Evolutionary conservation across 2,329 filamentous ascomycete genomes (phyloP).

Genomic region (Pyrenophora graminea): DNA sequence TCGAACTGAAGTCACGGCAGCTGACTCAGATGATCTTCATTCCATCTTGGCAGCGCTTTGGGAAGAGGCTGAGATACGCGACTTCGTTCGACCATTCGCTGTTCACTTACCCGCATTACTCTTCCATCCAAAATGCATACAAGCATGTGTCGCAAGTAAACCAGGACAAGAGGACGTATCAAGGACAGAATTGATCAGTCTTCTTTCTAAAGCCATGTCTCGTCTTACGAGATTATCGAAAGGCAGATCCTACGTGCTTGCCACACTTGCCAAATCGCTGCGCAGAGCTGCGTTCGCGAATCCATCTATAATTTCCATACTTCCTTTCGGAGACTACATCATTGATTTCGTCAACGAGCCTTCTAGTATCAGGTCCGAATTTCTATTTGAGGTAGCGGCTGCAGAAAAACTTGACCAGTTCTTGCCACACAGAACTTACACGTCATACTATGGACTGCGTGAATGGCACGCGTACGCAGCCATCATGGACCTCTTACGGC

Average conservation of each 20-base stretch:
- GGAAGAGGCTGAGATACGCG: slow-evolving; percentile 54
- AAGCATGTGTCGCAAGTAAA: slow-evolving; percentile 17
- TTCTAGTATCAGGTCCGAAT: slow-evolving; percentile 50
- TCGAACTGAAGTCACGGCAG: background rate
- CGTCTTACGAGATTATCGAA: slow-evolving; percentile 37
- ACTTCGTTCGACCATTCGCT: slow-evolving; percentile 50
- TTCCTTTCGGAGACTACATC: slow-evolving; percentile 48
- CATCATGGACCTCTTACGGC: slow-evolving; percentile 51
- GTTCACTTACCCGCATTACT: slow-evolving; percentile 45
- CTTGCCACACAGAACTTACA: slow-evolving; percentile 42
- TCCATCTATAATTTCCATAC: slow-evolving; percentile 34
- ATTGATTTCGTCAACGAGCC: slow-evolving; percentile 48
- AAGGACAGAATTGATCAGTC: slow-evolving; percentile 9
- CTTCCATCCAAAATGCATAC: slow-evolving; percentile 41
- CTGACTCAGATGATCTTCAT: slow-evolving; percentile 24
- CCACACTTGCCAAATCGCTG: slow-evolving; percentile 36
- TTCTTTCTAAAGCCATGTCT: slow-evolving; percentile 32
- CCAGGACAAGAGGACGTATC: background rate
- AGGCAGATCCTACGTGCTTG: slow-evolving; percentile 42
- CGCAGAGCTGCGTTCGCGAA: slow-evolving; percentile 35
- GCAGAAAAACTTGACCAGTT: slow-evolving; percentile 39
- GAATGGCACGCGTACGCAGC: slow-evolving; percentile 52
- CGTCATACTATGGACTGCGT: slow-evolving; percentile 51
- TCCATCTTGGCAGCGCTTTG: slow-evolving; percentile 46
- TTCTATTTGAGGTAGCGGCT: slow-evolving; percentile 51